These are phyloP conservation scores for Citrus inodora DNA, from an alignment of 345 rosid genomes.

Conservation along the genomic window DNA sequence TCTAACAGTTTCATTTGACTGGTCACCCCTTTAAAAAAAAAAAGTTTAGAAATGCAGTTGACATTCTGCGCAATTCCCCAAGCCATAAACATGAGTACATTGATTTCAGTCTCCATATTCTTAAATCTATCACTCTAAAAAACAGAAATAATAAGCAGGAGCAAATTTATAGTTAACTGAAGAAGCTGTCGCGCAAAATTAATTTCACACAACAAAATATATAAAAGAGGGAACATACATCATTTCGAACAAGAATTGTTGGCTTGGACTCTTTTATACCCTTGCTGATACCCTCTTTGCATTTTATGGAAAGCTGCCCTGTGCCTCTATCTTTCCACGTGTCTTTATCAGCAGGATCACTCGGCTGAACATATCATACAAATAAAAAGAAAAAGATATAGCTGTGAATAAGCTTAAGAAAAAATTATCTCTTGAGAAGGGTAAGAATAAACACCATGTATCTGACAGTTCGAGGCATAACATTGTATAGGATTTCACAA, in stretches of 20 bases:
- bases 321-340: conserved; percentile 96
- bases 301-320: conserved; percentile 85
- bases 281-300: conserved; percentile 79
- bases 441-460: background rate
- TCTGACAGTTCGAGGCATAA: background rate
- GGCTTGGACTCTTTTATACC: conserved; percentile 91
- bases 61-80: background rate
- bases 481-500: background rate
- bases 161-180: background rate
- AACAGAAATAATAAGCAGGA: background rate
- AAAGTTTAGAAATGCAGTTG: background rate
- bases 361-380: conserved; percentile 48
- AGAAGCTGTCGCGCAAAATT: background rate
- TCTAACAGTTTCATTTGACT: too few species aligned
- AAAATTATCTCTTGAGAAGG: background rate
- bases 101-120: background rate
- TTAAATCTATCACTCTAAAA: background rate
- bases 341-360: conserved; percentile 72
- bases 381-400: background rate
- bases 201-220: conserved; percentile 1
- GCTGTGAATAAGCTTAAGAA: background rate
- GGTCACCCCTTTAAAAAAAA: too few species aligned
- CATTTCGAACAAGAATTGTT: conserved; percentile 76
- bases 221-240: conserved; percentile 42
- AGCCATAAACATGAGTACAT: background rate